A percentile compares a stretch with the other conserved stretches of the same genome.
Conservation (phyloP, 139 green algal species). For the Chlamydomonas sp. region DNA sequence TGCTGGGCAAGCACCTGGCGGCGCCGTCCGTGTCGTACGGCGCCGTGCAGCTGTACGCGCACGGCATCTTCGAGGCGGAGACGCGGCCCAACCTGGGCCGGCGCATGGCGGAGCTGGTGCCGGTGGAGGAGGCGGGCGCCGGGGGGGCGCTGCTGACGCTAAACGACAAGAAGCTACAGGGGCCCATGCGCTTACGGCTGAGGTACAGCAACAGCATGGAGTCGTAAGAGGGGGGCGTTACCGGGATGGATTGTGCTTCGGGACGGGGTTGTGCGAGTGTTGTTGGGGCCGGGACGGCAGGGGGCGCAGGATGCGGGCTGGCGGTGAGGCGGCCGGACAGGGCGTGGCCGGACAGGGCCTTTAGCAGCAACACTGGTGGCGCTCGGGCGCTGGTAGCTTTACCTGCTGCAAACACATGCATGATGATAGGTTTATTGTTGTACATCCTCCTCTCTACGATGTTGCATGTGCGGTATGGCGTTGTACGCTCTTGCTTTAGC, state of each 20-base stretch:
- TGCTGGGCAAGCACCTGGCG: conserved; percentile 70
- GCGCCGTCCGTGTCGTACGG: conserved; percentile 84
- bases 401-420: no score
- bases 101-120: conserved; percentile 53
- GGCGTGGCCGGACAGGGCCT: no score
- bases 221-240: background rate
- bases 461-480: no score
- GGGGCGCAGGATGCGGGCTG: no score
- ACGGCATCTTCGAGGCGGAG: conserved; percentile 87
- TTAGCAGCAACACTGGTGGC: no score
- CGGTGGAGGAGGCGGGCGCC: conserved; percentile 4
- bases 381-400: no score
- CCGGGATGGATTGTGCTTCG: background rate
- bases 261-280: no score
- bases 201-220: conserved; percentile 36
- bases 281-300: no score
- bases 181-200: conserved; percentile 74
- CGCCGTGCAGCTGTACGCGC: conserved; percentile 87
- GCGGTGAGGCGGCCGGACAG: no score
- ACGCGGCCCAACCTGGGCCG: conserved; percentile 87
- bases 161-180: conserved; percentile 93
- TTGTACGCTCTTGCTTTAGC: no score
- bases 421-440: no score
- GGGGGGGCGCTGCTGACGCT: conserved; percentile 76
- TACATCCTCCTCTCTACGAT: no score